Conservation (phyloP, 441 rosid species). For the Hura crepitans region DNA sequence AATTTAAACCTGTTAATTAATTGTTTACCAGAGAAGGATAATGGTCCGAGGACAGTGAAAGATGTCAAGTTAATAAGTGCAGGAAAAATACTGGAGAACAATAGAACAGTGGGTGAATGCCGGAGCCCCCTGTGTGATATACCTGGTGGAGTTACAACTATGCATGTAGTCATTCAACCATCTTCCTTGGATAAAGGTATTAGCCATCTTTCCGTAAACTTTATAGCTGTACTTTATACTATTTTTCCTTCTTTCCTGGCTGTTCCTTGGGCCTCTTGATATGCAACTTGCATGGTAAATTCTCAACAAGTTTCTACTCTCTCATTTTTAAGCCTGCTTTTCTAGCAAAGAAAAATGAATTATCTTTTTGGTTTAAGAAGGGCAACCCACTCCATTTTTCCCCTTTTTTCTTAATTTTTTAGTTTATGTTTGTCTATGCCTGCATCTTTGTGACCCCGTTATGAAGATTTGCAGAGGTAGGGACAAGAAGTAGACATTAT, state of each 20-base stretch:
- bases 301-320: not conserved
- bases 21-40: constrained; percentile 59
- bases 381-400: not conserved
- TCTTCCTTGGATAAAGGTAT: constrained; percentile 67
- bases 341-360: not conserved
- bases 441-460: not conserved
- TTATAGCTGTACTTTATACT: constrained; percentile 1
- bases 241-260: not conserved
- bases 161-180: constrained; percentile 94
- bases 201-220: not conserved
- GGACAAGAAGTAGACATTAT: constrained; percentile 9
- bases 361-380: not conserved
- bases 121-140: constrained; percentile 73
- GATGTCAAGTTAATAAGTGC: constrained; percentile 91
- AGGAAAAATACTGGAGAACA: constrained; percentile 88
- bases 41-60: constrained; percentile 82
- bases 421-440: not conserved
- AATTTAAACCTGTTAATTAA: constrained; percentile 12
- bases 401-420: not conserved
- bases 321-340: not conserved
- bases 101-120: constrained; percentile 72
- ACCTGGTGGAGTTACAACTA: constrained; percentile 84
- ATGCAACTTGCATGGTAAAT: constrained; percentile 2
- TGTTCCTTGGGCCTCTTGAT: constrained; percentile 10
- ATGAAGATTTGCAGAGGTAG: not conserved